These are phyloP conservation scores for Metschnikowia baotianmanensis DNA, from an alignment of 805 yeast species.

Conservation along the genomic window DNA sequence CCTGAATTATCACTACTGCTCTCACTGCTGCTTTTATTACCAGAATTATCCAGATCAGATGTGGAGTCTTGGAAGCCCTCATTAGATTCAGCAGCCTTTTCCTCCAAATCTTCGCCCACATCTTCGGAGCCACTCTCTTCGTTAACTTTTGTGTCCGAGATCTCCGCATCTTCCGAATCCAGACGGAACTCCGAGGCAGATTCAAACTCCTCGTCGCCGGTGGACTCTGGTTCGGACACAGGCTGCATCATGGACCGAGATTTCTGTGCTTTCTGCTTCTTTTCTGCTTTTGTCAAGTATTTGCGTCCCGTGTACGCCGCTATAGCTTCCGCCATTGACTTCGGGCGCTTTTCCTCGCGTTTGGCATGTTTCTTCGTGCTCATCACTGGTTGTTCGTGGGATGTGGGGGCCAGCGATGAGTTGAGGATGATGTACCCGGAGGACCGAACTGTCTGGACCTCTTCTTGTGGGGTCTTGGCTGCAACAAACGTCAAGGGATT, in stretches of 20 bases:
- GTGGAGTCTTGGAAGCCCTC: not conserved
- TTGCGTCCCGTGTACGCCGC: constrained; percentile 56
- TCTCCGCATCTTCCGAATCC: constrained; percentile 16
- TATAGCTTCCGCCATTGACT: constrained; percentile 58
- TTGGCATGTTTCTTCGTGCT: constrained; percentile 3
- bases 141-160: constrained; percentile 5
- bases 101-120: constrained; percentile 19
- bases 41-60: constrained; percentile 4
- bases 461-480: constrained; percentile 42
- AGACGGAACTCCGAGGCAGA: constrained; percentile 32
- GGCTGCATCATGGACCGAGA: not conserved
- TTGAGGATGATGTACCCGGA: constrained; percentile 19
- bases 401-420: constrained; percentile 8
- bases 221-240: constrained; percentile 17
- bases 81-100: constrained; percentile 4
- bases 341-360: constrained; percentile 19
- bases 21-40: not conserved
- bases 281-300: constrained; percentile 45
- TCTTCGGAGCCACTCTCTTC: constrained; percentile 34
- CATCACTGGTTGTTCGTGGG: constrained; percentile 1
- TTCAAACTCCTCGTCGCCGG: constrained; percentile 27
- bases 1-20: not conserved
- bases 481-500: constrained; percentile 63
- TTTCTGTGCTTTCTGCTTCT: constrained; percentile 19
- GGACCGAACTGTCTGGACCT: constrained; percentile 15